Conservation (phyloP, 2,329 filamentous ascomycete species). For the Pseudogymnoascus pannorum region DNA sequence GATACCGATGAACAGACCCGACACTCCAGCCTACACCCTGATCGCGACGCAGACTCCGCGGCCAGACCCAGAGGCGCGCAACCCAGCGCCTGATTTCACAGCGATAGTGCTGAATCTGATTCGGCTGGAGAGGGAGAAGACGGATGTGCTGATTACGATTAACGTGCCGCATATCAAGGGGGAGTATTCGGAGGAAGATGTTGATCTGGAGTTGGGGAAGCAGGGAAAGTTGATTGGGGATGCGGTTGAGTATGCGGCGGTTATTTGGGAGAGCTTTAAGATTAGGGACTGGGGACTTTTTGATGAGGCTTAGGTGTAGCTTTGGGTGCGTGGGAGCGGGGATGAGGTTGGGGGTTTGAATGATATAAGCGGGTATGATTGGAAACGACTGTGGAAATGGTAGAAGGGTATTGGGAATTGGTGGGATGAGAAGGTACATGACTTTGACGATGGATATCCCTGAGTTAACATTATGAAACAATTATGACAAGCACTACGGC, state of each 20-base stretch:
- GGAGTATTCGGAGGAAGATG: constrained; percentile 65
- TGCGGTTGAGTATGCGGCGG: constrained; percentile 58
- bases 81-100: constrained; percentile 48
- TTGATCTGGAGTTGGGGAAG: constrained; percentile 59
- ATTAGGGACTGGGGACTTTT: constrained; percentile 75
- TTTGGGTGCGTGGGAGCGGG: not conserved
- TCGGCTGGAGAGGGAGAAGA: constrained; percentile 64
- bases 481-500: not conserved
- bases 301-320: constrained; percentile 24
- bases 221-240: constrained; percentile 62
- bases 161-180: constrained; percentile 80
- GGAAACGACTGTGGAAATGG: not conserved
- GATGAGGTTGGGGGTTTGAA: not conserved
- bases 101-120: constrained; percentile 72
- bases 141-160: constrained; percentile 77
- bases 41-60: constrained; percentile 56
- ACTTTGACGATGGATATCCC: not conserved
- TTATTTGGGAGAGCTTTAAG: constrained; percentile 65
- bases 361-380: not conserved
- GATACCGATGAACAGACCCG: constrained; percentile 30
- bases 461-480: not conserved
- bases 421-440: not conserved
- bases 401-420: not conserved
- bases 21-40: constrained; percentile 59
- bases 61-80: constrained; percentile 27